A percentile compares a stretch with the other conserved stretches of the same genome.
Evolutionary conservation across 352 stramenopile genomes (phyloP).

Genomic region (Pythium guiyangense): DNA sequence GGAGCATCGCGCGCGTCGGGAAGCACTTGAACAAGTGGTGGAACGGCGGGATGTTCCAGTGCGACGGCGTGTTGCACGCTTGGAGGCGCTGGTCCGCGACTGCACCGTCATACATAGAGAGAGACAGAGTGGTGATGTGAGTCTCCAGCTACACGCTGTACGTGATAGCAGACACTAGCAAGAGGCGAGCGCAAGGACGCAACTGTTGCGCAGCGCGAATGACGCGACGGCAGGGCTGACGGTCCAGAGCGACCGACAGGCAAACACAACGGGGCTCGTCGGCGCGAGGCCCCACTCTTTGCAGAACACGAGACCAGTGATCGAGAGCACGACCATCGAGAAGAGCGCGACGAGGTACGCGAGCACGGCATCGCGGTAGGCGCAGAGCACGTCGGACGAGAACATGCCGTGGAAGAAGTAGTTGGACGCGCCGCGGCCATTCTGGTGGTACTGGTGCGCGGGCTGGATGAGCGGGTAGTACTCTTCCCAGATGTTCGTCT

Average conservation of each 20-base stretch:
- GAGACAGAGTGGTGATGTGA: not conserved
- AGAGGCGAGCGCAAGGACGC: not conserved
- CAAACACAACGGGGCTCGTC: slow-evolving; percentile 48
- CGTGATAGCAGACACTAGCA: slow-evolving; percentile 6
- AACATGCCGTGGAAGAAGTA: slow-evolving; percentile 89
- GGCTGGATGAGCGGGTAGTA: slow-evolving; percentile 87
- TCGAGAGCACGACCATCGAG: slow-evolving; percentile 73
- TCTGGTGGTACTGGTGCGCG: slow-evolving; percentile 74
- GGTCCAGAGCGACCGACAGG: slow-evolving; percentile 62
- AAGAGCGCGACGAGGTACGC: slow-evolving; percentile 76
- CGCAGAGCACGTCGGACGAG: slow-evolving; percentile 80
- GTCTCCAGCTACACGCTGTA: too few relatives aligned
- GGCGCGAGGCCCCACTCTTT: slow-evolving; percentile 68
- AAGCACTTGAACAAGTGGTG: slow-evolving; percentile 82
- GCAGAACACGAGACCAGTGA: slow-evolving; percentile 82
- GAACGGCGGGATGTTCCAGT: slow-evolving; percentile 83
- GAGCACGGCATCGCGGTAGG: slow-evolving; percentile 78
- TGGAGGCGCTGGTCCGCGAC: slow-evolving; percentile 65
- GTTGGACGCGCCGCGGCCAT: slow-evolving; percentile 65
- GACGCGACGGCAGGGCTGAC: slow-evolving; percentile 66
- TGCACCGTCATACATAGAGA: slow-evolving; percentile 17
- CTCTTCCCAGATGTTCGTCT: slow-evolving; percentile 83
- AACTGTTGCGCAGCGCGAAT: slow-evolving; percentile 71
- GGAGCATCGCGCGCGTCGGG: slow-evolving; percentile 68
- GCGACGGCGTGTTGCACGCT: slow-evolving; percentile 72